Percentiles rank a stretch among this genome's conserved stretches.
phyloP scores from a whole-genome alignment of 805 yeast genomes.

The Wickerhamomyces strasburgensis region DNA sequence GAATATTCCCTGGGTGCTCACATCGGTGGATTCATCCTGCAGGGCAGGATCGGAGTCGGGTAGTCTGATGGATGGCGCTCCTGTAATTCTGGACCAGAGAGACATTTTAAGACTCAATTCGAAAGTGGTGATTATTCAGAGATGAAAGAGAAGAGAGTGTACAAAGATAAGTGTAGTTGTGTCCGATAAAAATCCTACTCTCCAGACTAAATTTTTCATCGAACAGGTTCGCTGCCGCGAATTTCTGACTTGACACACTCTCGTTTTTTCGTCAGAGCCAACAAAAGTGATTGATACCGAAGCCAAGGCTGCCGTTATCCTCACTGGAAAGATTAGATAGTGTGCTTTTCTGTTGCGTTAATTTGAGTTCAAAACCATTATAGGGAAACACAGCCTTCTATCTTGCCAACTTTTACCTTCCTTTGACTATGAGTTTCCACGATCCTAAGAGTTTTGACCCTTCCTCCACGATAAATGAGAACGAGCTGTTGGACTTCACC shows the following conservation, averaged over 20 bases:
- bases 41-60: conserved; percentile 11
- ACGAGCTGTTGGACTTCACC: conserved; percentile 19
- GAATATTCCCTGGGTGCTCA: conserved; percentile 3
- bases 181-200: neutral
- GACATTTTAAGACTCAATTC: conserved; percentile 2
- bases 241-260: too few relatives aligned
- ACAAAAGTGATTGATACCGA: too few relatives aligned
- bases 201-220: too few relatives aligned
- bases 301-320: too few relatives aligned
- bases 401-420: neutral
- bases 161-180: too few relatives aligned
- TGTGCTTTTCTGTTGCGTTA: too few relatives aligned
- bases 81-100: conserved; percentile 6
- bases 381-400: neutral
- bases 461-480: conserved; percentile 14
- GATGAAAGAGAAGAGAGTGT: too few relatives aligned
- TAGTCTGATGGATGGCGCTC: conserved; percentile 10
- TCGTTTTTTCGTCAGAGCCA: too few relatives aligned
- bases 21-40: conserved; percentile 1
- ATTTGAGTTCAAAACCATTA: neutral
- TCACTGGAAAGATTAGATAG: too few relatives aligned
- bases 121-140: too few relatives aligned
- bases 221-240: too few relatives aligned
- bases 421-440: neutral
- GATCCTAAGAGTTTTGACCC: neutral